A percentile compares a stretch with the other conserved stretches of the same genome.
phyloP scores from a whole-genome alignment of 768 basidiomycete species.

The Tubosaeta sp. region DNA sequence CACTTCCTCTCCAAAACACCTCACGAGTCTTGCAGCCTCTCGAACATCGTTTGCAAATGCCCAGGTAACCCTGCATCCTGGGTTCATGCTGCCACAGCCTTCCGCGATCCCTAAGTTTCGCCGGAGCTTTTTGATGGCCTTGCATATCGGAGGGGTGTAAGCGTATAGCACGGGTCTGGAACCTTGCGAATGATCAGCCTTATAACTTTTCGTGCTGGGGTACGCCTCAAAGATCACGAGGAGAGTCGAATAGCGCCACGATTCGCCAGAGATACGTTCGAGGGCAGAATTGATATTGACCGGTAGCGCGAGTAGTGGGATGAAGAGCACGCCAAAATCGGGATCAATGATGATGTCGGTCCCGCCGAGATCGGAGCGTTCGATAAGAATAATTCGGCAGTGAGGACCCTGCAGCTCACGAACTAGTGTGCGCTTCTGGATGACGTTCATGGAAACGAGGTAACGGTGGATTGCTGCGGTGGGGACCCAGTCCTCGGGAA shows the following conservation, averaged over 20 bases:
- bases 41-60: constrained; percentile 60
- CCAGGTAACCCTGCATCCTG: constrained; percentile 41
- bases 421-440: constrained; percentile 65
- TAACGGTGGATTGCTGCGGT: constrained; percentile 53
- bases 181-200: constrained; percentile 6
- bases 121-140: constrained; percentile 64
- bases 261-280: constrained; percentile 44
- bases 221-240: constrained; percentile 68
- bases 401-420: constrained; percentile 42
- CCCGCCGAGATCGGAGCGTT: constrained; percentile 56
- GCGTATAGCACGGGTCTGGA: constrained; percentile 32
- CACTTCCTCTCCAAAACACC: constrained; percentile 57
- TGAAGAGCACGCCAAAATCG: constrained; percentile 52
- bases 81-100: constrained; percentile 49
- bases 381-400: constrained; percentile 55
- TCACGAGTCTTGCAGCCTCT: constrained; percentile 52
- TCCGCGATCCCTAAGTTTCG: constrained; percentile 60
- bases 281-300: constrained; percentile 43
- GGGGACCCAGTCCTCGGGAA: constrained; percentile 31
- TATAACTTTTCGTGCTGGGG: constrained; percentile 41
- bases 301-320: constrained; percentile 44
- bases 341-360: constrained; percentile 68
- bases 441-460: constrained; percentile 60
- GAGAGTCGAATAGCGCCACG: constrained; percentile 58
- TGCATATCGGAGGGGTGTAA: constrained; percentile 64